Evolutionary conservation across 192 early-diverging fungal genomes (phyloP).

Genomic region (Mortierella antarctica): DNA sequence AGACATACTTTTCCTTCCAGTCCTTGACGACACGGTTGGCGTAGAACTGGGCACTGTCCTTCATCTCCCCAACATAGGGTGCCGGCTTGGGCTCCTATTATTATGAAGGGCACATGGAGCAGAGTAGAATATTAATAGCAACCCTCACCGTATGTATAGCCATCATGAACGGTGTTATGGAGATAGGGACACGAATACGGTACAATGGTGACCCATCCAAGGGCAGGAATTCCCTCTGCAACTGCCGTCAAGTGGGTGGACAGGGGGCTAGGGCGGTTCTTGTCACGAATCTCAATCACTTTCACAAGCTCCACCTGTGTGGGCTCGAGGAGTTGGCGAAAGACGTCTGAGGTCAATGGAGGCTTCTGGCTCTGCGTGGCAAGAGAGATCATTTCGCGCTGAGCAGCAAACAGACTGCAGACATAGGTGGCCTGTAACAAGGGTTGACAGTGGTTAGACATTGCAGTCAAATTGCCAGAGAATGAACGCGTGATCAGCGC

Average conservation of each 20-base stretch:
- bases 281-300: conserved; percentile 77
- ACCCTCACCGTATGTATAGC: background rate
- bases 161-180: conserved; percentile 1
- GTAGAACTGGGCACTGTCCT: conserved; percentile 93
- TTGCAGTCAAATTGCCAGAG: too few relatives aligned
- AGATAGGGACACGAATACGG: conserved; percentile 11
- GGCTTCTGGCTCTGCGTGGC: conserved; percentile 85
- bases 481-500: too few relatives aligned
- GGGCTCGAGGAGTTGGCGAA: conserved; percentile 74
- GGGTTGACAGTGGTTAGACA: background rate
- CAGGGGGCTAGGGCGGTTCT: conserved; percentile 77
- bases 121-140: background rate
- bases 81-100: conserved; percentile 85
- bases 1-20: conserved; percentile 84
- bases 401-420: conserved; percentile 70
- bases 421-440: conserved; percentile 66
- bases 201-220: conserved; percentile 92
- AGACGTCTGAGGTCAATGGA: conserved; percentile 60
- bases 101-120: background rate
- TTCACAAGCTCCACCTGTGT: conserved; percentile 75
- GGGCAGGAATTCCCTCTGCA: conserved; percentile 88
- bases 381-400: conserved; percentile 79
- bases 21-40: conserved; percentile 91
- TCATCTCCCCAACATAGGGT: conserved; percentile 88
- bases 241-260: conserved; percentile 88